Evolutionary conservation across 2,329 filamentous ascomycete genomes (phyloP), one percentile per base, ranked within the genome.

Genomic region (Aspergillus fumigatus): DNA sequence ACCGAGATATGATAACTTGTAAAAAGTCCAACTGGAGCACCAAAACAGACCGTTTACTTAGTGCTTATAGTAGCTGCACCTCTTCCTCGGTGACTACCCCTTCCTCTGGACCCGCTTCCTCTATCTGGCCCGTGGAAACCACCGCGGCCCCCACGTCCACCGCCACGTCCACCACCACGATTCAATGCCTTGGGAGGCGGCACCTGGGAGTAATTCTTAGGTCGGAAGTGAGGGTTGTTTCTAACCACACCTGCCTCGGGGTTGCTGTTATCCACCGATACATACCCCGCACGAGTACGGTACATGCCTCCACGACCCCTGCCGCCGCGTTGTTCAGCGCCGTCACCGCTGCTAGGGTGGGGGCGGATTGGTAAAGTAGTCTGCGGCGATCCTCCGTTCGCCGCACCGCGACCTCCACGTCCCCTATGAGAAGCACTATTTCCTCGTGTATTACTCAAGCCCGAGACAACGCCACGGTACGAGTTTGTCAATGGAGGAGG

Each of bases 401-500:
- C 35, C 27, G 56, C 60, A 25, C 71, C 71, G 40, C 69, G 68
- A 45, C 63, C 65, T 19, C 70, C 69, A 51, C 71, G 69, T 25
- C 74, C 75, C 48, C 73, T 47, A 14, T 38, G 73, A 50, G 69
- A 71, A 3, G 69, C 65, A 23, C 71, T 72, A 23, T 69, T 70
- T 35, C 70, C 70, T 45, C 67, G 66, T 50, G 65, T 65, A 48
- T 71, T 73, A 56, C 73, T 75, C 48, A 73, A 67, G 11, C 83
- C 82, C 38, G 75, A 67, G 19, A 84, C 75, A 45, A 82, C 84
- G 56, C 82, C 82, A 45, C 82, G 77, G 74, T 81, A 88, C 19
- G 82, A 83, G 19, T 83, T 82, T 55, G 75, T 75, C 29, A 88
- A 74, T n/a, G 84, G 80, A 17, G 80, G 75, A 55, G 85, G 85